These are phyloP conservation scores for Fusarium camptoceras DNA, from an alignment of 2,329 filamentous ascomycete genomes.

Conservation along the genomic window DNA sequence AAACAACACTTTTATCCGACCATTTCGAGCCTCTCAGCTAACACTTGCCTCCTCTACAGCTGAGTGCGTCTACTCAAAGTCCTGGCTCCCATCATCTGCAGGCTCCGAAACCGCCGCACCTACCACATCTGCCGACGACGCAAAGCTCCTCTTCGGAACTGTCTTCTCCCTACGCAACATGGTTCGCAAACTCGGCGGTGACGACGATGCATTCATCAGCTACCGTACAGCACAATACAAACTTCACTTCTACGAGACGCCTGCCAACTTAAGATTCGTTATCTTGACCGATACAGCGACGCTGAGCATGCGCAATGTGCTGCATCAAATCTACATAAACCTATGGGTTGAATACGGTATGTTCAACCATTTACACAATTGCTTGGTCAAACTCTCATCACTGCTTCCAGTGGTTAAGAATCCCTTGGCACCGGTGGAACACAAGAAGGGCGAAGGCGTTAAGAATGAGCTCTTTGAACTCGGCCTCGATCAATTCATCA, in stretches of 20 bases:
- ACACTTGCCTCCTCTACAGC: slow-evolving; percentile 65
- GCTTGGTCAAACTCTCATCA: neutral
- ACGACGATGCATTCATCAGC: slow-evolving; percentile 93
- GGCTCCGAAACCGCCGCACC: slow-evolving; percentile 34
- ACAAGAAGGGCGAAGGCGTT: slow-evolving; percentile 75
- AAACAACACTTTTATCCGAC: slow-evolving; percentile 54
- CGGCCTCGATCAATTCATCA: slow-evolving; percentile 81
- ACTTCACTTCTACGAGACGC: slow-evolving; percentile 98
- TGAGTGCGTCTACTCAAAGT: slow-evolving; percentile 95
- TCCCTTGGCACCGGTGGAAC: slow-evolving; percentile 74
- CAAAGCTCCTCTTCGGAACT: slow-evolving; percentile 96
- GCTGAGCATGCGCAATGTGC: slow-evolving; percentile 89
- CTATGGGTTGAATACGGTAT: slow-evolving; percentile 94
- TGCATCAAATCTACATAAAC: slow-evolving; percentile 99
- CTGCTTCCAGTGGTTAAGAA: slow-evolving; percentile 73
- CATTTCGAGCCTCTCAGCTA: neutral
- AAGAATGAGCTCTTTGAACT: slow-evolving; percentile 78
- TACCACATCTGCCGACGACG: slow-evolving; percentile 75
- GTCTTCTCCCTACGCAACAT: slow-evolving; percentile 97
- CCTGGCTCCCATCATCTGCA: slow-evolving; percentile 74
- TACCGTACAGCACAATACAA: slow-evolving; percentile 97
- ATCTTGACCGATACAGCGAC: slow-evolving; percentile 93
- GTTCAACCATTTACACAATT: slow-evolving; percentile 42
- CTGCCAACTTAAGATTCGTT: slow-evolving; percentile 94
- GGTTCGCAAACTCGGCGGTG: slow-evolving; percentile 92